phyloP scores from a whole-genome alignment of 768 basidiomycete species.

The Gloeopeniophorella convolvens region DNA sequence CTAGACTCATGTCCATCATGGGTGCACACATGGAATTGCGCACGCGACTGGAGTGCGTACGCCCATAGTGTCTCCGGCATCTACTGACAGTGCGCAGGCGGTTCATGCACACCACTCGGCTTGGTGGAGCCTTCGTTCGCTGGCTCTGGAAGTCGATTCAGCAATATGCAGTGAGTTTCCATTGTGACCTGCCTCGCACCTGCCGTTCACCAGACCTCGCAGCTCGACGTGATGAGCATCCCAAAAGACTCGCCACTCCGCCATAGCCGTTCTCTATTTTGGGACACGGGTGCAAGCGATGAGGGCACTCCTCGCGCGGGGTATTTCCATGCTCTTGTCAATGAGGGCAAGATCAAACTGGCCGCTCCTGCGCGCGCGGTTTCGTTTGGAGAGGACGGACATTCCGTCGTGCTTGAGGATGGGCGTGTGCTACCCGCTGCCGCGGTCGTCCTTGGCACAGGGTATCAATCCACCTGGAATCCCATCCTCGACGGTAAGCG shows the following conservation, averaged over 20 bases:
- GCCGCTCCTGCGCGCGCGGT: slow-evolving; percentile 37
- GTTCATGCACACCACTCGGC: slow-evolving; percentile 53
- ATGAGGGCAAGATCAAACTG: slow-evolving; percentile 44
- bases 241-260: slow-evolving; percentile 46
- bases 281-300: slow-evolving; percentile 41
- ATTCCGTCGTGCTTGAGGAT: slow-evolving; percentile 37
- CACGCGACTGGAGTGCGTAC: slow-evolving; percentile 46
- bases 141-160: slow-evolving; percentile 42
- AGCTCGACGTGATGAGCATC: slow-evolving; percentile 33
- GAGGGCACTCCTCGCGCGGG: slow-evolving; percentile 43
- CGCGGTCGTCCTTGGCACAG: slow-evolving; percentile 51
- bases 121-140: slow-evolving; percentile 47
- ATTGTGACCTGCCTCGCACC: not conserved
- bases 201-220: too few relatives aligned
- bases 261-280: slow-evolving; percentile 35
- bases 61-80: not conserved
- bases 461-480: slow-evolving; percentile 54
- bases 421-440: slow-evolving; percentile 38
- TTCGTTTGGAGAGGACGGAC: slow-evolving; percentile 31
- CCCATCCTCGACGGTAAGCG: slow-evolving; percentile 33
- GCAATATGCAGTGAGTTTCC: slow-evolving; percentile 35
- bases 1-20: slow-evolving; percentile 44
- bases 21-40: slow-evolving; percentile 42
- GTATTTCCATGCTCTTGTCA: slow-evolving; percentile 45
- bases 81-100: slow-evolving; percentile 32